Percentiles rank a stretch among this genome's conserved stretches.
Conservation (phyloP, 768 basidiomycete species). For the Rhodotorula graminis region DNA sequence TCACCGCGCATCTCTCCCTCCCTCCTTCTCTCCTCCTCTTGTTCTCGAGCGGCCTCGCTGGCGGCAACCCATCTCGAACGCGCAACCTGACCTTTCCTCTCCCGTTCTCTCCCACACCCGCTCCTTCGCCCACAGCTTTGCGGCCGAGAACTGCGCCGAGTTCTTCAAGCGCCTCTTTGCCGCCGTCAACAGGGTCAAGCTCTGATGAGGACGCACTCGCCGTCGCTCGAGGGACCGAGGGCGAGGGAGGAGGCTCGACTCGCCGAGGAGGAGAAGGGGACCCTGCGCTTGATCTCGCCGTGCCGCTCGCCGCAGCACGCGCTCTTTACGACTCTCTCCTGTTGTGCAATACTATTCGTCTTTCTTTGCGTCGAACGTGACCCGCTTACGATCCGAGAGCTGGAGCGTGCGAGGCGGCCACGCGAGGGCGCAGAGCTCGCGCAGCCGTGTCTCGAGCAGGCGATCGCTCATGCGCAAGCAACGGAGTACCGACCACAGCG, state of each 20-base stretch:
- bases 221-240: too few relatives aligned
- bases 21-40: background rate
- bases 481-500: too few relatives aligned
- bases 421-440: too few relatives aligned
- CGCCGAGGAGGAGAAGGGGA: too few relatives aligned
- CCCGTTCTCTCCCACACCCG: too few relatives aligned
- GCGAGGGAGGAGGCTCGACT: too few relatives aligned
- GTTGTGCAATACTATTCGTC: background rate
- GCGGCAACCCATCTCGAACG: too few relatives aligned
- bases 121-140: constrained; percentile 5
- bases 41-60: background rate
- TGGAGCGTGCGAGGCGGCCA: too few relatives aligned
- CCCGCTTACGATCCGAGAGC: too few relatives aligned
- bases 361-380: background rate
- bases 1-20: background rate
- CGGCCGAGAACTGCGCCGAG: constrained; percentile 16
- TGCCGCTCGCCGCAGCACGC: background rate
- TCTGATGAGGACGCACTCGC: background rate
- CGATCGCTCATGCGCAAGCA: too few relatives aligned
- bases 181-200: constrained; percentile 18
- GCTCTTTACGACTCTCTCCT: background rate
- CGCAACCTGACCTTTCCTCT: background rate
- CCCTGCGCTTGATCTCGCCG: background rate
- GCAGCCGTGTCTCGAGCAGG: too few relatives aligned
- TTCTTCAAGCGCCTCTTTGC: constrained; percentile 26